Conservation (phyloP, 2,329 filamentous ascomycete species). For the Microsporum ferrugineum region DNA sequence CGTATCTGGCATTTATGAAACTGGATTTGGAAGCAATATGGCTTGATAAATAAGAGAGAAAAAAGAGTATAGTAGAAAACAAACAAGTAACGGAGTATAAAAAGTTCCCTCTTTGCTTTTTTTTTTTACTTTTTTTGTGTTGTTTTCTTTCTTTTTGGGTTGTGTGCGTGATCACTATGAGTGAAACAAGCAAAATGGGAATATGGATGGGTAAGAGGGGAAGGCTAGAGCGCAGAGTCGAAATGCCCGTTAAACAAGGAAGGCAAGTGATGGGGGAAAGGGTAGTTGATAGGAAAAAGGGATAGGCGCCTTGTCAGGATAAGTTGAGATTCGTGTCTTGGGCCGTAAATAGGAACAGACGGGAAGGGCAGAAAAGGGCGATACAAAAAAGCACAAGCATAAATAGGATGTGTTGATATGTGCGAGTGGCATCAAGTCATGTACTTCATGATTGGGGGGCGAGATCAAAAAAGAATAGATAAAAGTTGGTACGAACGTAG, state of each 20-base stretch:
- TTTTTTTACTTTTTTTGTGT: background rate
- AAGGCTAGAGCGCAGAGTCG: background rate
- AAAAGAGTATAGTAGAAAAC: background rate
- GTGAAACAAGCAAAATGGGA: background rate
- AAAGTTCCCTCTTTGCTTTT: background rate
- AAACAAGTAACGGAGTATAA: background rate
- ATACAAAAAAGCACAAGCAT: background rate
- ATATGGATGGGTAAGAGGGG: background rate
- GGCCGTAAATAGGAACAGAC: background rate
- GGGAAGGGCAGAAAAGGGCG: background rate
- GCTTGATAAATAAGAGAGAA: background rate
- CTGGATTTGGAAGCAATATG: background rate
- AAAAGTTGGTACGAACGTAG: background rate
- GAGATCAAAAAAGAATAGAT: background rate
- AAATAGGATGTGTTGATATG: constrained; percentile 11
- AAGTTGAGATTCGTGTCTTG: background rate
- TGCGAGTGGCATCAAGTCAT: constrained; percentile 4
- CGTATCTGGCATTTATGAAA: constrained; percentile 1
- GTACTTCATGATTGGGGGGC: background rate
- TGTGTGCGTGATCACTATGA: background rate
- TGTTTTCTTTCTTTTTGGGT: background rate
- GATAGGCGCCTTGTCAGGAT: background rate
- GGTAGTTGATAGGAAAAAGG: background rate
- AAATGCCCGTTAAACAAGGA: background rate
- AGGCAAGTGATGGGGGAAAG: background rate